phyloP scores from a whole-genome alignment of 1,139 yeast species.

The Arxiozyma bovina region DNA sequence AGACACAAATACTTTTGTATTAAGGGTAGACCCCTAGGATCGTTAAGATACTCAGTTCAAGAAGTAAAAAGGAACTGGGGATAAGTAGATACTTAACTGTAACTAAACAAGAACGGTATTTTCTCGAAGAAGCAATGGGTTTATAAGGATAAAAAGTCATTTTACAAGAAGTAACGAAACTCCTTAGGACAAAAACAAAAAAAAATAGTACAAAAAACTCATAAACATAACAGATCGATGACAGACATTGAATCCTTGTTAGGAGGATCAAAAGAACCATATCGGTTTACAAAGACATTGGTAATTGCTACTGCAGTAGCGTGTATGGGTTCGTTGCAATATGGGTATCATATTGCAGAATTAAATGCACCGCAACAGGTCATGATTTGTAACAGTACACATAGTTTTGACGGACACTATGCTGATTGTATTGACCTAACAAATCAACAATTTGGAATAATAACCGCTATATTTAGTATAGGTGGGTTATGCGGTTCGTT shows the following conservation, averaged over 20 bases:
- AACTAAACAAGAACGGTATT: too few relatives aligned
- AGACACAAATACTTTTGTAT: too few relatives aligned
- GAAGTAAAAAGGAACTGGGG: too few relatives aligned
- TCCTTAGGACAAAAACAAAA: background rate
- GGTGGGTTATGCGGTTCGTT: slow-evolving; percentile 83
- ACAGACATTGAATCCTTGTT: slow-evolving; percentile 1
- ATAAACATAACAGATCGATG: background rate
- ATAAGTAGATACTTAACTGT: too few relatives aligned
- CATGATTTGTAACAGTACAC: slow-evolving; percentile 38
- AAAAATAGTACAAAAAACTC: background rate
- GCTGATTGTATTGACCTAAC: slow-evolving; percentile 50
- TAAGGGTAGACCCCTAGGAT: too few relatives aligned
- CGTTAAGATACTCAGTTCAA: background rate
- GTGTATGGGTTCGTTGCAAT: slow-evolving; percentile 71
- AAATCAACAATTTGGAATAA: slow-evolving; percentile 61
- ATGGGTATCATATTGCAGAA: slow-evolving; percentile 86
- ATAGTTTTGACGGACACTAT: slow-evolving; percentile 18
- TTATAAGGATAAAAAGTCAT: background rate
- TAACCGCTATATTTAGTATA: slow-evolving; percentile 75
- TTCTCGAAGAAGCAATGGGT: background rate
- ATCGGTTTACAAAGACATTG: slow-evolving; percentile 5
- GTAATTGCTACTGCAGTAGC: slow-evolving; percentile 33
- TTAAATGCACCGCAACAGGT: slow-evolving; percentile 72
- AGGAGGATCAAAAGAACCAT: background rate
- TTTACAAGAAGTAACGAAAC: background rate